Conservation (phyloP, 2,329 filamentous ascomycete genomes). For the Apiospora arundinis region DNA sequence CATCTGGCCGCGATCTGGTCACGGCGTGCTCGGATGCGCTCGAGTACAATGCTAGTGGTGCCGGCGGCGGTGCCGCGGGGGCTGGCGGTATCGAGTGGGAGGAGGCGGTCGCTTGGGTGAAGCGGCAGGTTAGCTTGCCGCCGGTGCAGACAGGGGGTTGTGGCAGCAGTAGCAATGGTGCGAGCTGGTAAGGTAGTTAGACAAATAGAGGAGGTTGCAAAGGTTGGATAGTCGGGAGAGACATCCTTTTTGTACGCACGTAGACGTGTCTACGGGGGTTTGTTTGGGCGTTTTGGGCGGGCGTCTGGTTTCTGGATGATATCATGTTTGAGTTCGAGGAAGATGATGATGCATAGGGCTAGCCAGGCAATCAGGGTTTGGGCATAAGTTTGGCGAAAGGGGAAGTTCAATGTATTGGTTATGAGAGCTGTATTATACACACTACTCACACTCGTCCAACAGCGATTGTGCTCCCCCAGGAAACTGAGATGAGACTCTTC, state of each 20-base stretch:
- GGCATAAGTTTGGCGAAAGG: not conserved
- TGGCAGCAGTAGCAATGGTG: not conserved
- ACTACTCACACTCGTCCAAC: no score
- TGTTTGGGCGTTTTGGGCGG: not conserved
- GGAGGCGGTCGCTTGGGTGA: conserved; percentile 13
- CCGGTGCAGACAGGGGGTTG: not conserved
- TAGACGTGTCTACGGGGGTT: not conserved
- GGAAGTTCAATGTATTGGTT: not conserved
- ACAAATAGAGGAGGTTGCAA: not conserved
- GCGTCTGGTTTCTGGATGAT: not conserved
- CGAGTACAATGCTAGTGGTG: not conserved
- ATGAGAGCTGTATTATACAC: no score
- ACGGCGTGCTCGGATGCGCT: conserved; percentile 6
- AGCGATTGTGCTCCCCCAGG: no score
- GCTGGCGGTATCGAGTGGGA: conserved; percentile 10
- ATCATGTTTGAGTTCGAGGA: not conserved
- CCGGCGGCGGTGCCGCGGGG: not conserved
- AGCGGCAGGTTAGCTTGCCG: conserved; percentile 4
- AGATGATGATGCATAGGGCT: not conserved
- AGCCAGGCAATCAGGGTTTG: not conserved
- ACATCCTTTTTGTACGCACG: not conserved
- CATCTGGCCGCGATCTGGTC: not conserved
- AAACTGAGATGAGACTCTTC: no score
- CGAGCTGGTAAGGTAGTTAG: not conserved
- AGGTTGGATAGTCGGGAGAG: not conserved